Conservation (phyloP, 306 rosid genomes). For the Ceratonia siliqua region DNA sequence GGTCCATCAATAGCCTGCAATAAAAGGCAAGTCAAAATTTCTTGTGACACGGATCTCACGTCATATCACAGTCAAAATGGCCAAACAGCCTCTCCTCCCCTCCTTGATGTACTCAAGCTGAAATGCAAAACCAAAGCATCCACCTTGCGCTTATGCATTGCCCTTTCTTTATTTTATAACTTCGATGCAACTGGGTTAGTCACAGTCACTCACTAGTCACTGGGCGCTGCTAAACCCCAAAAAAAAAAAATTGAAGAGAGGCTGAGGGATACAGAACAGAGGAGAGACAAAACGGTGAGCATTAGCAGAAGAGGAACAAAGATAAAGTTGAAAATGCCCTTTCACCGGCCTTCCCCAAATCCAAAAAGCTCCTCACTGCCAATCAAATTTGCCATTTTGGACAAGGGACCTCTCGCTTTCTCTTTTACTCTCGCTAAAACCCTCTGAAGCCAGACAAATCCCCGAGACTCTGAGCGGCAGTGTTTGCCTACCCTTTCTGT, state of each 20-base stretch:
- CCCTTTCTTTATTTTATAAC: not conserved
- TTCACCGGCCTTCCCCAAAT: slow-evolving; percentile 67
- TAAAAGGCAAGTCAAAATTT: slow-evolving; percentile 34
- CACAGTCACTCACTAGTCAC: slow-evolving; percentile 1
- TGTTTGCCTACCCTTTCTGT: slow-evolving; percentile 23
- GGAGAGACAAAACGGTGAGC: slow-evolving; percentile 51
- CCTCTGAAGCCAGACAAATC: slow-evolving; percentile 26
- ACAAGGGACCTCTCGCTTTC: slow-evolving; percentile 12
- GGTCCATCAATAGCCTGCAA: slow-evolving; percentile 1
- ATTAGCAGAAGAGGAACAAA: slow-evolving; percentile 45
- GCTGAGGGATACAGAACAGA: not conserved
- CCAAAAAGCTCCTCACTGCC: slow-evolving; percentile 53
- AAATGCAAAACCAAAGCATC: not conserved
- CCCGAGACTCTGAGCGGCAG: slow-evolving; percentile 29
- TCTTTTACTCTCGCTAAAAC: slow-evolving; percentile 7
- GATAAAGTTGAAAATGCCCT: slow-evolving; percentile 75
- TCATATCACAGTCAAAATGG: slow-evolving; percentile 43
- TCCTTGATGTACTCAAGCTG: not conserved
- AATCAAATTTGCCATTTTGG: slow-evolving; percentile 41
- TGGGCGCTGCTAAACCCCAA: not conserved
- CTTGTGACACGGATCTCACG: slow-evolving; percentile 39
- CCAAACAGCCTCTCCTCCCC: slow-evolving; percentile 18
- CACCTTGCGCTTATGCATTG: slow-evolving; percentile 8
- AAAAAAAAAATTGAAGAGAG: not conserved
- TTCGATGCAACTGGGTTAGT: not conserved